Evolutionary conservation across 306 rosid genomes (phyloP), one percentile per base, ranked within the genome.

Genomic region (Senna tora): DNA sequence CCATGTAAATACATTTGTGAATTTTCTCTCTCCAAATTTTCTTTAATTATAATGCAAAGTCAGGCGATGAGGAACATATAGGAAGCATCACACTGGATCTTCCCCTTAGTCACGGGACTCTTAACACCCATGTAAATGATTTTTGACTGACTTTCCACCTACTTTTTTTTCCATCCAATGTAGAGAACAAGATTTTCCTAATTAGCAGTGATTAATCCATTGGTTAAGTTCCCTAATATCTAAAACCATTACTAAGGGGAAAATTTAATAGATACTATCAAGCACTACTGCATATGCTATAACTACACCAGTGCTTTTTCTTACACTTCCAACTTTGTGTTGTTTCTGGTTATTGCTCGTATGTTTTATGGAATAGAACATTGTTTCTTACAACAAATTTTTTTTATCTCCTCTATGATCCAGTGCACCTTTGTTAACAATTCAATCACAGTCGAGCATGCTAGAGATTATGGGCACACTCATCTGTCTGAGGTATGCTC

Each of bases 401-500:
- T 16, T 5, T 2, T 32, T 66, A 50, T 28, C 56, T 55, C 12
- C 72, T 46, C 63, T 55, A 13, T 77, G 22, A 9, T 79, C 1
- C 76, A 91, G 98, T 79, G 95, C 86, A 91, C 97, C 17, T 91
- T 94, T 80, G 8, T 94, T 57, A 87, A 89, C 52, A 70, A 89
- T 76, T 85, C 86, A 8, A 80, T 87, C 52, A 67, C 79, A 13
- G 96, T 94, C 77, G 92, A 82, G 81, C 95, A 86, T 77, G 97
- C 98, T 47, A 87, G 82, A 79, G 97, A 87, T 14, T 91, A 89
- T 16, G 97, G 98, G 54, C 98, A 91, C 76, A 86, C 86, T 71
- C 98, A 93, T 82, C 80, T 94, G 5, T 83, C 79, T 39, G 98
- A 94, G 97, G 98, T 91, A 72, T 28, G 71, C 60, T 67, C 8